Percentiles rank a stretch among this genome's conserved stretches.
phyloP scores from a whole-genome alignment of 2,329 filamentous ascomycete species.

The Fusarium azukiicola region DNA sequence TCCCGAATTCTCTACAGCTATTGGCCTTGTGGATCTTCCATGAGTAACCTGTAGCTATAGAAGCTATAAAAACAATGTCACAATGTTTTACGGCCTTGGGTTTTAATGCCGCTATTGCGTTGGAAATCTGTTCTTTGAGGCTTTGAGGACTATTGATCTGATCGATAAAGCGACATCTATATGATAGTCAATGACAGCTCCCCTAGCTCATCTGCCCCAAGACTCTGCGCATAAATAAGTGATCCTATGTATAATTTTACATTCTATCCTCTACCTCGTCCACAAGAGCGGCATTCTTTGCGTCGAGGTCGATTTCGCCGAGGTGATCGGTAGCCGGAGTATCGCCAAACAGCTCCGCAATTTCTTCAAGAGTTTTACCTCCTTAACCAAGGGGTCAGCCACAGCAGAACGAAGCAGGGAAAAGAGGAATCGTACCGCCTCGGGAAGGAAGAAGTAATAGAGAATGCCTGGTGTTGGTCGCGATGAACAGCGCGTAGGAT shows the following conservation, averaged over 20 bases:
- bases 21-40: too few species aligned
- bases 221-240: background rate
- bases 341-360: constrained; percentile 9
- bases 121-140: too few species aligned
- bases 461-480: background rate
- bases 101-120: too few species aligned
- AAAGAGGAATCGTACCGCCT: background rate
- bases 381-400: background rate
- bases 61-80: too few species aligned
- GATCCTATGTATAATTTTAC: background rate
- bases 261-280: background rate
- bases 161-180: too few species aligned
- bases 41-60: too few species aligned
- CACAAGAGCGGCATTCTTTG: background rate
- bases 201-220: too few species aligned
- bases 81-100: too few species aligned
- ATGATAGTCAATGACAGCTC: too few species aligned
- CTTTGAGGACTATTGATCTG: too few species aligned
- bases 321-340: background rate
- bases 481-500: constrained; percentile 3
- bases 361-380: constrained; percentile 2
- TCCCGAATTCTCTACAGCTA: too few species aligned
- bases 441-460: constrained; percentile 6
- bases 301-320: background rate
- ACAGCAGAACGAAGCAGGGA: background rate